Base-by-base conservation (phyloP, 129 eudicot species). In the Logfia minima region DNA sequence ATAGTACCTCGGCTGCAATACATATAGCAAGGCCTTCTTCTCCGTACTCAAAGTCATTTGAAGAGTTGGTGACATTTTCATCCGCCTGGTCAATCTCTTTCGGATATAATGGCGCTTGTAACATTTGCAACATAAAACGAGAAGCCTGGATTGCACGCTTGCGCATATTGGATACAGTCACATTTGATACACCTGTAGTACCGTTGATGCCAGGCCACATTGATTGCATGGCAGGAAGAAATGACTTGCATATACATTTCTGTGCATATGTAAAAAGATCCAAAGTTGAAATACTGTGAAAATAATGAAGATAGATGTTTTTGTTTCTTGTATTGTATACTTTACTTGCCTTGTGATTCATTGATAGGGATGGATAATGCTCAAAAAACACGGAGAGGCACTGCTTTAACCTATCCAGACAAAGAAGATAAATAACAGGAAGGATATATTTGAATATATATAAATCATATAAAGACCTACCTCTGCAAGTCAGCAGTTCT, bases 181-280 rank as follows among this genome's bases (percentile, higher is more conserved):
- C 53, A 16, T 86, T 4, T 67, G 92, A 86, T 31, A 88, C 89
- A 48, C 89, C 81, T n/a, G 78, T 55, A 72, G 81, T 92, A 28
- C 97, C 97, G 26, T 88, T 71, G 78, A 95, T 86, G 58, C 99
- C 99, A 41, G 99, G 99, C 99, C 97, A 95, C 90, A 95, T 77
- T 71, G 88, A 87, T 60, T 87, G 90, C 82, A 95, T 80, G 69
- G 80, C 92, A 14, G 94, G 94, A 78, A 95, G 58, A 59, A 95
- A 95, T 13, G 96, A 89, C 84, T 92, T 89, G 70, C 89, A 85
- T 61, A 95, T 64, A 75, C 88, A 85, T 85, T 89, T 90, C 98
- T 93, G 93, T 71, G 60, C 79, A 80, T 34, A 37, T 63, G 58
- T 41, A 45, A 71, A 19, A 26, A 41, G 73, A 64, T 65, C 32